Percentiles rank a stretch among this genome's conserved stretches.
These are phyloP conservation scores for Stachybotrys chartarum DNA, from an alignment of 2,329 filamentous ascomycete genomes.

Conservation along the genomic window DNA sequence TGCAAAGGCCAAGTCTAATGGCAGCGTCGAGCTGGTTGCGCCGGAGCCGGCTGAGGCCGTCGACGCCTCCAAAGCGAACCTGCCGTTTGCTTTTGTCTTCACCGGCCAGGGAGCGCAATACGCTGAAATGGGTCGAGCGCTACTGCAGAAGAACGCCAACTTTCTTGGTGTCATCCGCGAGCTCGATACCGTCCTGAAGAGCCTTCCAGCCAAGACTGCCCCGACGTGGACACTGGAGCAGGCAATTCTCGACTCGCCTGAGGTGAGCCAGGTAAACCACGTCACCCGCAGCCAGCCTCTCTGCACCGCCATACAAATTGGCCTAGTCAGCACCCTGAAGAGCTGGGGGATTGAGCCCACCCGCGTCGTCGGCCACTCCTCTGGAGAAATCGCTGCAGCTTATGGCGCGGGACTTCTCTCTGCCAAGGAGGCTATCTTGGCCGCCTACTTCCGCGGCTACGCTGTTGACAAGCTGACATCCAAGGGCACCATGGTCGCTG, in stretches of 20 bases:
- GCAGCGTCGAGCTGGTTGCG: background rate
- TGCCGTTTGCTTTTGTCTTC: conserved; percentile 10
- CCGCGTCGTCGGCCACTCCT: conserved; percentile 9
- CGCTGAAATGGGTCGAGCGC: conserved; percentile 9
- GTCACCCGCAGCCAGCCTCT: conserved; percentile 18
- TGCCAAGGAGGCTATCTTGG: conserved; percentile 4
- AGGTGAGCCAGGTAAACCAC: conserved; percentile 6
- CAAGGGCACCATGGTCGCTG: background rate
- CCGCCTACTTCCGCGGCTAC: background rate
- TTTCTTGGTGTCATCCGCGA: conserved; percentile 8
- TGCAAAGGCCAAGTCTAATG: background rate
- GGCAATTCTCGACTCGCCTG: conserved; percentile 8
- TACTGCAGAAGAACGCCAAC: conserved; percentile 3
- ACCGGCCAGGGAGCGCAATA: conserved; percentile 18
- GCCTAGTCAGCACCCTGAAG: conserved; percentile 18
- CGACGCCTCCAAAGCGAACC: background rate
- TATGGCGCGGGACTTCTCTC: conserved; percentile 6
- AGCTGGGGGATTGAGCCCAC: conserved; percentile 1
- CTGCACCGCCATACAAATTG: conserved; percentile 28
- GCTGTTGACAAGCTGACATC: background rate
- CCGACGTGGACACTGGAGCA: conserved; percentile 4
- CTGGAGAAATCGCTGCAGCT: conserved; percentile 11
- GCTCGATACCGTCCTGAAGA: conserved; percentile 2
- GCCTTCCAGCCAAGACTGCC: background rate
- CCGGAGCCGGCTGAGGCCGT: background rate